Conservation (phyloP, 2,329 filamentous ascomycete genomes). For the Colletotrichum sp. region DNA sequence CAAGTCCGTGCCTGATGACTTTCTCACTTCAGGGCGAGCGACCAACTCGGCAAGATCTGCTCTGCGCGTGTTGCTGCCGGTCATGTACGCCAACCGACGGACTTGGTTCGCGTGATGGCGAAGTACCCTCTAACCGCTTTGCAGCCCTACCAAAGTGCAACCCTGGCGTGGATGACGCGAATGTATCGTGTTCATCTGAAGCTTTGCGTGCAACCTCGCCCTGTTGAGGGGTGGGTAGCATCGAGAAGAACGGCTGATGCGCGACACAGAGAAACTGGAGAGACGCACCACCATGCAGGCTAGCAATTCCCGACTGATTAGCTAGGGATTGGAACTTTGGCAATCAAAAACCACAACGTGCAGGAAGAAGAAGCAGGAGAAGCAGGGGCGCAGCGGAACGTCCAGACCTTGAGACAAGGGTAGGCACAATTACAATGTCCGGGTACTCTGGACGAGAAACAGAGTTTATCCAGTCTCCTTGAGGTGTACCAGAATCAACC, state of each 20-base stretch:
- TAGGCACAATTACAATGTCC: neutral
- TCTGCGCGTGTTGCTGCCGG: neutral
- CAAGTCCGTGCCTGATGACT: constrained; percentile 4
- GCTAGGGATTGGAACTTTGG: neutral
- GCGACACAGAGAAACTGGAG: neutral
- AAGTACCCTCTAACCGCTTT: neutral
- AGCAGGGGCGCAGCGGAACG: neutral
- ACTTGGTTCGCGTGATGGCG: constrained; percentile 2
- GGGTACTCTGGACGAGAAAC: constrained; percentile 5
- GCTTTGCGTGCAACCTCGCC: neutral
- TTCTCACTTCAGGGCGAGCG: neutral
- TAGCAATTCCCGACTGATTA: neutral
- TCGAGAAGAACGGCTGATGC: neutral
- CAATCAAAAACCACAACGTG: neutral
- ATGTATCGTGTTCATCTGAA: neutral
- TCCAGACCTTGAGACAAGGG: constrained; percentile 4
- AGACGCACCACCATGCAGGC: neutral
- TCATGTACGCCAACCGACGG: neutral
- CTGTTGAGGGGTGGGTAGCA: neutral
- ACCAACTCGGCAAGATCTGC: constrained; percentile 14
- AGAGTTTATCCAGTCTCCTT: neutral
- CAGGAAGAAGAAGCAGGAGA: neutral
- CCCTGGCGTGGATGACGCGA: neutral
- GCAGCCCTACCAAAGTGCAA: neutral
- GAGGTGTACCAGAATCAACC: neutral